These are phyloP conservation scores for Gossypium laxum DNA, from an alignment of 441 rosid genomes.

Conservation along the genomic window DNA sequence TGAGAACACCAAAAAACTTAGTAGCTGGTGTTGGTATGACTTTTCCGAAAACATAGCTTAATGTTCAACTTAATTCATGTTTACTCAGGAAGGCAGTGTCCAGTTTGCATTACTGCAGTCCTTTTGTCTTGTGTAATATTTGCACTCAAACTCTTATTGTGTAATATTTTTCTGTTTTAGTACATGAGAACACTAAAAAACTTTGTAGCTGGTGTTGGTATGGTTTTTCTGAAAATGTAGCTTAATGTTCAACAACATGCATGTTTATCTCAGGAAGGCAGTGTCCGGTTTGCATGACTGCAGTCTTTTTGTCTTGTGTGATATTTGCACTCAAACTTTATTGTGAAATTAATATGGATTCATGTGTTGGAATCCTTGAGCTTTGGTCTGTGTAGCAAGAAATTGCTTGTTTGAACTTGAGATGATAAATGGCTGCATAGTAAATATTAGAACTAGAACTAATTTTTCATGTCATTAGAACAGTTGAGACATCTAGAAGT, in stretches of 20 bases:
- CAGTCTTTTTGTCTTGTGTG: neutral
- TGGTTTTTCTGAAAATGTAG: neutral
- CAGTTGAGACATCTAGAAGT: neutral
- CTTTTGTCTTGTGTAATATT: neutral
- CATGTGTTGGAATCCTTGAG: neutral
- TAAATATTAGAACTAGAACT: neutral
- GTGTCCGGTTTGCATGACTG: neutral
- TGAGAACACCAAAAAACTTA: neutral
- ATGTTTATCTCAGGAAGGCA: neutral
- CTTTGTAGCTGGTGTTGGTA: neutral
- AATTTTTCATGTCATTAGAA: neutral
- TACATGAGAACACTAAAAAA: neutral
- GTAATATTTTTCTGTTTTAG: neutral
- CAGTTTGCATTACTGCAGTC: neutral
- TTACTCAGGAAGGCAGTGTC: neutral
- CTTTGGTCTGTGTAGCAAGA: neutral
- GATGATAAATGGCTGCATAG: neutral
- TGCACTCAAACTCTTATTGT: neutral
- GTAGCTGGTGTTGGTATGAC: constrained; percentile 1
- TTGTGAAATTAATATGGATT: neutral
- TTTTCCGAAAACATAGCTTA: neutral
- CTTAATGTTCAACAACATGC: neutral
- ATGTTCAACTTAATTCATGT: neutral
- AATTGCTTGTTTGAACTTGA: neutral
- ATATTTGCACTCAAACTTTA: neutral